Evolutionary conservation across 2,329 filamentous ascomycete species (phyloP), one percentile per base, ranked within the genome.

Genomic region (Fusarium hainanense): DNA sequence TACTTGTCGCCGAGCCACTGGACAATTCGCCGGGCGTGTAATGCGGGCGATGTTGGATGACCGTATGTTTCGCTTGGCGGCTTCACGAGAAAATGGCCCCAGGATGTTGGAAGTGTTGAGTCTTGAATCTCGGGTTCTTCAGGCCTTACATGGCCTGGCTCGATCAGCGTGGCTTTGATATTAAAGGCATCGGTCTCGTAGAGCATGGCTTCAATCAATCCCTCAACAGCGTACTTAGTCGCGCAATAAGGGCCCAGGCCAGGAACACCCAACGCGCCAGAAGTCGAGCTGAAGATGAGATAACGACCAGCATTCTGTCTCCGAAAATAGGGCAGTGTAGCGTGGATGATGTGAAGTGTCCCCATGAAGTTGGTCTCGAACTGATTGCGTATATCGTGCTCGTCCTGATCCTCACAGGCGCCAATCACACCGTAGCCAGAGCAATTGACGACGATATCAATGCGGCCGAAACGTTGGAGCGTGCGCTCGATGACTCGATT

Each of bases 301-400:
- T 98, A 98, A 30, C 94, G 88, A 2, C 96, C 96, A 2, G 83
- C 85, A 23, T 87, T 86, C 69, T 93, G 90, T 68, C 90, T 85
- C 54, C 95, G 90, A 74, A 98, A 97, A 81, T 97, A 93, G 1
- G 94, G 94, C 40, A 98, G 83, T 3, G 92, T 94, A 21, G 93
- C 84, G 78, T 98, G 94, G 63, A 98, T 91, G 74, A 99, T 97
- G 80, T 98, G 92, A 63, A 98, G 81, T 0, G 94, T 97, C 56
- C 96, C 96, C 85, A 97, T 95, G 80, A 98, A 97, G 80, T 99
- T 99, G 23, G 94, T 98, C 84, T 97, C 93, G 81, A 98, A 98
- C 80, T 98, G 96, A 76, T 97, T 95, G 62, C 94, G 92, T 72
- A 98, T 88, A 77, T 98, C 96, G 79, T 94, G 91, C 78, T 97